Conservation (phyloP, 1,139 yeast genomes). For the Yamadazyma oceani region DNA sequence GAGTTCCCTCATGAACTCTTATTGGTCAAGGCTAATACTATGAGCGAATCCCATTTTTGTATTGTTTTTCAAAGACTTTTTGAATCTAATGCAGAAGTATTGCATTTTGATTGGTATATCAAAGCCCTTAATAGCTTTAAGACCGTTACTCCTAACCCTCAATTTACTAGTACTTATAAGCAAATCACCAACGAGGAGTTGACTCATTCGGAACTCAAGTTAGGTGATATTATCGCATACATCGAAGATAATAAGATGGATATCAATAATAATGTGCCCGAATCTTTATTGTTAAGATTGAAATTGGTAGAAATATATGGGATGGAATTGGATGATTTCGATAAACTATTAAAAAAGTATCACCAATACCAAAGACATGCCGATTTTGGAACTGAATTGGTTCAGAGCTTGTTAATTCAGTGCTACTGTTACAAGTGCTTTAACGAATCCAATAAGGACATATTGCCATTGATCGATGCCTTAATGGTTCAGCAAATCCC, state of each 20-base stretch:
- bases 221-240: constrained; percentile 13
- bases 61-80: constrained; percentile 12
- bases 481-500: constrained; percentile 38
- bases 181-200: constrained; percentile 1
- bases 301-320: constrained; percentile 40
- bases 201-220: neutral
- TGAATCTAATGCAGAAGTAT: constrained; percentile 5
- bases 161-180: constrained; percentile 6
- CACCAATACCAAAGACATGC: constrained; percentile 39
- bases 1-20: constrained; percentile 10
- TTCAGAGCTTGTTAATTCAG: constrained; percentile 29
- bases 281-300: constrained; percentile 27
- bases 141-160: constrained; percentile 1
- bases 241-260: constrained; percentile 28
- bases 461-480: constrained; percentile 46
- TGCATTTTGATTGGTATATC: constrained; percentile 6
- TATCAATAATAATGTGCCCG: constrained; percentile 20
- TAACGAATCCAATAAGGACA: constrained; percentile 27
- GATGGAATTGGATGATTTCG: constrained; percentile 29
- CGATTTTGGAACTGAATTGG: constrained; percentile 34
- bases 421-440: constrained; percentile 45
- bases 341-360: constrained; percentile 28
- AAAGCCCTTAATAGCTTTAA: constrained; percentile 13
- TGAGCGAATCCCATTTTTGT: constrained; percentile 12
- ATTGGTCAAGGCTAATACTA: constrained; percentile 4